Evolutionary conservation across 306 rosid species (phyloP).

Genomic region (Acacia crassicarpa): DNA sequence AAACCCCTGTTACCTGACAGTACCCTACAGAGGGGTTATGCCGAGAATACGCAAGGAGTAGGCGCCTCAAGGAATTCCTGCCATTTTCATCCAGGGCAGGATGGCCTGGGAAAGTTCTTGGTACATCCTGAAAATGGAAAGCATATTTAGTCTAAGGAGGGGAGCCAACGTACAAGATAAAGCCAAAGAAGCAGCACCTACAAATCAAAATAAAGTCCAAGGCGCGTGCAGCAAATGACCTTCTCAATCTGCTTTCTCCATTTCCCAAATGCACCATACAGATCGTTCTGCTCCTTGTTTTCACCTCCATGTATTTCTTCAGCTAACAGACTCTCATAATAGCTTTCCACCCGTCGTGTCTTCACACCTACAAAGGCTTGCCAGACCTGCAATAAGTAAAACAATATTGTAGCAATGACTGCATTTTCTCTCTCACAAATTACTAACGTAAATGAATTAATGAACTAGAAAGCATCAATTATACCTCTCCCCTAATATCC

Average conservation of each 20-base stretch:
- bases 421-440: slow-evolving; percentile 25
- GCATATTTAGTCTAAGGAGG: slow-evolving; percentile 44
- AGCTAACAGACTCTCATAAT: slow-evolving; percentile 74
- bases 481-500: slow-evolving; percentile 97
- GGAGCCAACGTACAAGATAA: slow-evolving; percentile 48
- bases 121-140: slow-evolving; percentile 77
- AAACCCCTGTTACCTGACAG: slow-evolving; percentile 71
- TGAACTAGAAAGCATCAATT: slow-evolving; percentile 28
- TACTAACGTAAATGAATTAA: slow-evolving; percentile 18
- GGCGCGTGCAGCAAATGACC: slow-evolving; percentile 96
- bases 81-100: slow-evolving; percentile 94
- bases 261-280: slow-evolving; percentile 61
- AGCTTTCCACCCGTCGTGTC: slow-evolving; percentile 68
- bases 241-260: slow-evolving; percentile 99
- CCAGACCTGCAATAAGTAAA: slow-evolving; percentile 75
- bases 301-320: slow-evolving; percentile 48
- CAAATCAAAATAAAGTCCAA: slow-evolving; percentile 86
- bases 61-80: slow-evolving; percentile 83
- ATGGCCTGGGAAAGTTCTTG: slow-evolving; percentile 95
- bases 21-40: slow-evolving; percentile 95
- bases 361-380: slow-evolving; percentile 97
- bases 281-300: slow-evolving; percentile 45
- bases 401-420: slow-evolving; percentile 42
- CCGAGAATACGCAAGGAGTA: slow-evolving; percentile 86
- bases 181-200: slow-evolving; percentile 85